Evolutionary conservation across 371 early-diverging fungal genomes (phyloP).

Genomic region (Circinella umbellata): DNA sequence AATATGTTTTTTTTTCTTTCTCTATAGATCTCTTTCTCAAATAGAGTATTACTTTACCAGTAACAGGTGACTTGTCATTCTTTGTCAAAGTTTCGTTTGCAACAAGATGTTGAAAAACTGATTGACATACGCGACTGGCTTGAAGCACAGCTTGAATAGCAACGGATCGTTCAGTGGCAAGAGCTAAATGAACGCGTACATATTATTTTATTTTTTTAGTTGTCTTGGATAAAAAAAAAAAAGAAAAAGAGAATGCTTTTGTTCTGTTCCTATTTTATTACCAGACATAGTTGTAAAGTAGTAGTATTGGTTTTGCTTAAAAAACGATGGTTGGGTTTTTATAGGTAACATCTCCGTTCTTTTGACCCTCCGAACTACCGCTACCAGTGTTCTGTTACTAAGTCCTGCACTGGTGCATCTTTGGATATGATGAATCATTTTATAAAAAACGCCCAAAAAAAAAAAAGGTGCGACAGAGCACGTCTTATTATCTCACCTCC

Average conservation of each 20-base stretch:
- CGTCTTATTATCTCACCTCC: no score
- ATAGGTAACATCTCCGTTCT: no score
- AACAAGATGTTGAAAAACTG: constrained; percentile 83
- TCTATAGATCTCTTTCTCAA: no score
- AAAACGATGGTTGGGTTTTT: no score
- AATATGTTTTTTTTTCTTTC: no score
- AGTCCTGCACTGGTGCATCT: no score
- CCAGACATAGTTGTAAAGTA: neutral
- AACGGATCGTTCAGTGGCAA: constrained; percentile 74
- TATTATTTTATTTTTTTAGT: neutral
- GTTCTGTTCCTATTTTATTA: neutral
- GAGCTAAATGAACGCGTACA: constrained; percentile 27
- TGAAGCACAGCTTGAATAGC: constrained; percentile 89
- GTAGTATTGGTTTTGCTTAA: neutral
- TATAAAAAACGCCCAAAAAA: no score
- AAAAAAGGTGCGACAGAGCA: no score
- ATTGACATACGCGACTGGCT: constrained; percentile 85
- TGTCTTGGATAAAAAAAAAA: neutral
- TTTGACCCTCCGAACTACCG: no score
- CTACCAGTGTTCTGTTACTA: no score
- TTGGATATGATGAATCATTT: no score
- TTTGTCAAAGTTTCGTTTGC: constrained; percentile 83
- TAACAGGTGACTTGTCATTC: constrained; percentile 95
- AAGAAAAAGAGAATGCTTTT: neutral
- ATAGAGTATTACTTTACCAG: constrained; percentile 53